A percentile compares a stretch with the other conserved stretches of the same genome.
These are phyloP conservation scores for Globisporangium solare DNA, from an alignment of 352 stramenopile genomes.

Conservation along the genomic window DNA sequence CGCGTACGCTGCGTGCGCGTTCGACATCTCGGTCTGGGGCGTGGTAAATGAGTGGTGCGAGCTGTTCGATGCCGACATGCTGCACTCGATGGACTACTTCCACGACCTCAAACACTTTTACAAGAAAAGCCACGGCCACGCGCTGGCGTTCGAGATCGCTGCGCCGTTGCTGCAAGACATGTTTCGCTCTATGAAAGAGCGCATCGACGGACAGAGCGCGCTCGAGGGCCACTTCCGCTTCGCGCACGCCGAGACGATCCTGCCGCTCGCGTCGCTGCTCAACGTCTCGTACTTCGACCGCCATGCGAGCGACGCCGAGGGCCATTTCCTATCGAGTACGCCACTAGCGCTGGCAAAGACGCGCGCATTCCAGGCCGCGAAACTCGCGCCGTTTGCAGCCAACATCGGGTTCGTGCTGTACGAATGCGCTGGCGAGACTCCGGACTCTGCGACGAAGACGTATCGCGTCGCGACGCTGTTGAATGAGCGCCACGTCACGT, in stretches of 20 bases:
- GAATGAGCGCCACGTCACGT: conserved; percentile 58
- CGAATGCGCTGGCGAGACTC: conserved; percentile 27
- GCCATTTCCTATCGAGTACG: conserved; percentile 57
- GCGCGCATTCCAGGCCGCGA: conserved; percentile 54
- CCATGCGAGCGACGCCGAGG: conserved; percentile 42
- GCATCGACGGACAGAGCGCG: conserved; percentile 24
- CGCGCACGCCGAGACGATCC: conserved; percentile 79
- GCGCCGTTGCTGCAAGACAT: conserved; percentile 66
- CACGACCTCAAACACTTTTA: conserved; percentile 87
- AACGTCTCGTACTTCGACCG: conserved; percentile 71
- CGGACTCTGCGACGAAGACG: background rate
- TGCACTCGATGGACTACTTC: conserved; percentile 82
- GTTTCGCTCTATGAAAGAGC: conserved; percentile 45
- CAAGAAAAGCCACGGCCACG: conserved; percentile 74
- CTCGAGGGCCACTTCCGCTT: conserved; percentile 78
- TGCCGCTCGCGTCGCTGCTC: conserved; percentile 67
- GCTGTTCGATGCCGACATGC: conserved; percentile 58
- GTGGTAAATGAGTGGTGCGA: conserved; percentile 57
- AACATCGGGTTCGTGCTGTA: conserved; percentile 86
- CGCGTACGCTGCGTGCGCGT: conserved; percentile 74
- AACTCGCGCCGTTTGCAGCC: conserved; percentile 62
- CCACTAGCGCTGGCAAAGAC: conserved; percentile 40
- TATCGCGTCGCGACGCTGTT: conserved; percentile 58
- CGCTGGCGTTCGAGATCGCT: conserved; percentile 70
- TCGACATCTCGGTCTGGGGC: conserved; percentile 60